A percentile compares a stretch with the other conserved stretches of the same genome.
Evolutionary conservation across 306 rosid species (phyloP).

Genomic region (Trifolium subterraneum): DNA sequence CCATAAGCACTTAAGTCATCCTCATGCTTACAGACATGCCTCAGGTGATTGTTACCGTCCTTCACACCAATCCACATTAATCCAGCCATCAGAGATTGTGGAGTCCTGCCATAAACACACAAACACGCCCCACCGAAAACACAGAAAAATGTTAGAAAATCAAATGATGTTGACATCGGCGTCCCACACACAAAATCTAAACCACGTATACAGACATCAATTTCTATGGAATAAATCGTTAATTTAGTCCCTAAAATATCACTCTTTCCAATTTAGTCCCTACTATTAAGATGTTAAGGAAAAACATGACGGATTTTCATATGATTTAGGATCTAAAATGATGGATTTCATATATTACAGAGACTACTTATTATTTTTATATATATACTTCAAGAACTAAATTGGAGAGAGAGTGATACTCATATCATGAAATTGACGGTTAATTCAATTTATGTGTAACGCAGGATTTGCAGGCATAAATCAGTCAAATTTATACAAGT

Average conservation of each 20-base stretch:
- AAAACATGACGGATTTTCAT: not conserved
- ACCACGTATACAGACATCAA: not conserved
- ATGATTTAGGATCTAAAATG: not conserved
- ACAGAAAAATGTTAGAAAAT: slow-evolving; percentile 16
- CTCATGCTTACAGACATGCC: slow-evolving; percentile 72
- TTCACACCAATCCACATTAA: slow-evolving; percentile 90
- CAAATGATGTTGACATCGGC: not conserved
- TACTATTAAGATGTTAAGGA: not conserved
- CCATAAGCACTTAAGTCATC: slow-evolving; percentile 83
- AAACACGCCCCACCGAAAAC: not conserved
- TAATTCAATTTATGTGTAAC: not conserved
- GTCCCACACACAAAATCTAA: slow-evolving; percentile 14
- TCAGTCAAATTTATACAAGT: slow-evolving; percentile 22
- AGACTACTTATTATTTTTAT: not conserved
- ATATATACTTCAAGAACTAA: not conserved
- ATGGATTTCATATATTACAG: not conserved
- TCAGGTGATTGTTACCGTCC: slow-evolving; percentile 59
- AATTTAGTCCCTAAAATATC: not conserved
- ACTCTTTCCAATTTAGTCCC: not conserved
- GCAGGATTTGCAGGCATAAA: slow-evolving; percentile 18
- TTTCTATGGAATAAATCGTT: not conserved
- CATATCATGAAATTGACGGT: not conserved
- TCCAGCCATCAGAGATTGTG: slow-evolving; percentile 87
- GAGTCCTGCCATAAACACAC: slow-evolving; percentile 66
- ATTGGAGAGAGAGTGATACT: not conserved